A percentile compares a stretch with the other conserved stretches of the same genome.
Evolutionary conservation across 1,139 yeast species (phyloP).

Genomic region (Nadsonia commutata): DNA sequence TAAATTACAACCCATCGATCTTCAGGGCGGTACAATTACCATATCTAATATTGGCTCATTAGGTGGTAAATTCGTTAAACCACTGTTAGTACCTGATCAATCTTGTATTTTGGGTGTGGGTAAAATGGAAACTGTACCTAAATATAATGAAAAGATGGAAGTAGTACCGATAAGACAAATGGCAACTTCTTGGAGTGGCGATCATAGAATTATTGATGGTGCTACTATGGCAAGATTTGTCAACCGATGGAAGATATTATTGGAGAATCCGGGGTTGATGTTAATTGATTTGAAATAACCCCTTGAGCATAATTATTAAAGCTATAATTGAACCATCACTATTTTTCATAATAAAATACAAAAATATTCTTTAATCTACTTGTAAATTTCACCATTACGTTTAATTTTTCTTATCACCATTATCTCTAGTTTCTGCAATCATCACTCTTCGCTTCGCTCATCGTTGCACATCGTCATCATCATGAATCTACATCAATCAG

Average conservation of each 20-base stretch:
- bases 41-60: slow-evolving; percentile 66
- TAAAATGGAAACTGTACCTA: slow-evolving; percentile 17
- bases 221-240: slow-evolving; percentile 23
- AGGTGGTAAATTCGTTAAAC: slow-evolving; percentile 66
- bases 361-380: too few species aligned
- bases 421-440: too few species aligned
- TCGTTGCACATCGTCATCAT: too few species aligned
- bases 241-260: slow-evolving; percentile 17
- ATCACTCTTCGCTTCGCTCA: too few species aligned
- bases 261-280: slow-evolving; percentile 19
- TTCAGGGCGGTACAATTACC: slow-evolving; percentile 65
- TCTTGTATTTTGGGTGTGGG: slow-evolving; percentile 25
- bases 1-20: slow-evolving; percentile 52
- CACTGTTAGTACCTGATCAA: slow-evolving; percentile 35
- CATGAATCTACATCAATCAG: too few species aligned
- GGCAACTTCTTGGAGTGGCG: slow-evolving; percentile 24
- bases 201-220: slow-evolving; percentile 24
- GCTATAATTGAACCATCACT: too few species aligned
- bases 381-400: too few species aligned
- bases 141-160: slow-evolving; percentile 12
- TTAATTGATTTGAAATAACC: slow-evolving; percentile 13
- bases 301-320: too few species aligned
- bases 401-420: too few species aligned
- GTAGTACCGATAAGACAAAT: slow-evolving; percentile 18
- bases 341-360: too few species aligned